Evolutionary conservation across 2,329 filamentous ascomycete genomes (phyloP).

Genomic region (Trichoderma atrobrunneum): DNA sequence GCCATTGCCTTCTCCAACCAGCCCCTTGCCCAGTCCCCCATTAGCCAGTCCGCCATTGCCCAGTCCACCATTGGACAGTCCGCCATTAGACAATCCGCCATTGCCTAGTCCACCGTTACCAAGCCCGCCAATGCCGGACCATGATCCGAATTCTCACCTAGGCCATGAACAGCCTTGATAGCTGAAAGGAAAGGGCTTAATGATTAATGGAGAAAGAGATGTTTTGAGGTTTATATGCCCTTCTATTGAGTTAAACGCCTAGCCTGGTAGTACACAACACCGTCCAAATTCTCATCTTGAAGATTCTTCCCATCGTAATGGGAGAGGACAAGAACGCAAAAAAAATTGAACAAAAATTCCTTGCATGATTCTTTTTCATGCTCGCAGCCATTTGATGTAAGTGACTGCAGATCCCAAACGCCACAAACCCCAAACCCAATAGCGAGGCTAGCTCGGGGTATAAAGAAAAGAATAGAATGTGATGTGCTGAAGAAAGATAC

Average conservation of each 20-base stretch:
- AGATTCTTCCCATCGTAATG: background rate
- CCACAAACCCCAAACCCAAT: background rate
- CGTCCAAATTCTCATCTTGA: slow-evolving; percentile 23
- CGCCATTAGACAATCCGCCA: background rate
- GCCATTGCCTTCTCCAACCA: slow-evolving; percentile 1
- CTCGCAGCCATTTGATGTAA: background rate
- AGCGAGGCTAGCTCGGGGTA: background rate
- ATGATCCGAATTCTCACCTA: background rate
- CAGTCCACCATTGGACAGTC: background rate
- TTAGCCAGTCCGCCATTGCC: background rate
- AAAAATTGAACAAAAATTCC: background rate
- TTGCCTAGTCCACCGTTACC: background rate
- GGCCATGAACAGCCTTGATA: background rate
- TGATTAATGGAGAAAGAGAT: background rate
- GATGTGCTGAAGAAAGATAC: background rate
- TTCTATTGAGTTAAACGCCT: slow-evolving; percentile 31
- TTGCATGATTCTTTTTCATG: slow-evolving; percentile 8
- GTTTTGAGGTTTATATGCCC: background rate
- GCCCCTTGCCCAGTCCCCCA: background rate
- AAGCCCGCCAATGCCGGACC: background rate
- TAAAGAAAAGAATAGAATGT: background rate
- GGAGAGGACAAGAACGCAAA: background rate
- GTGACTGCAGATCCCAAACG: slow-evolving; percentile 8
- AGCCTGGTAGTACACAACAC: slow-evolving; percentile 29
- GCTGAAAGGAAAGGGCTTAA: too few species aligned